Evolutionary conservation across 495 filamentous ascomycete genomes (phyloP).

Genomic region (Choiromyces venosus): DNA sequence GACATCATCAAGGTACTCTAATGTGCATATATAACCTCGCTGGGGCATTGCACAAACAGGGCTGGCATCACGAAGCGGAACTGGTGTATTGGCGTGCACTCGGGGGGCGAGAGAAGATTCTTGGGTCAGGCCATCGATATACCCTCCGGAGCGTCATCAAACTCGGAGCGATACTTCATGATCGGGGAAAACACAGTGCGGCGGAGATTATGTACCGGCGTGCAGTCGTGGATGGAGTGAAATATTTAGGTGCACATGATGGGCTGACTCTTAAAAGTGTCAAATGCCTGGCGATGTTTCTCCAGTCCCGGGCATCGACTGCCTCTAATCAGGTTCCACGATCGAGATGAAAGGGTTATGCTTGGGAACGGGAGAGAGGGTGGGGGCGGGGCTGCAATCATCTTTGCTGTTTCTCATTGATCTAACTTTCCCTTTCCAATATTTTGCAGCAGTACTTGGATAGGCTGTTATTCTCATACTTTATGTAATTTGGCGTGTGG

Average conservation of each 20-base stretch:
- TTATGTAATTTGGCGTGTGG: too few relatives aligned
- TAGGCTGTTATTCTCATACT: too few relatives aligned
- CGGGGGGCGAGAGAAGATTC: neutral
- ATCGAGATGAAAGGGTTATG: neutral
- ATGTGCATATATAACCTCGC: constrained; percentile 12
- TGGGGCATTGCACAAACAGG: constrained; percentile 14
- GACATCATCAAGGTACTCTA: constrained; percentile 19
- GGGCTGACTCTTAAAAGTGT: neutral
- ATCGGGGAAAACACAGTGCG: neutral
- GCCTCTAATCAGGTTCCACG: neutral
- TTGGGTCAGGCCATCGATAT: constrained; percentile 5
- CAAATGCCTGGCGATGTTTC: neutral
- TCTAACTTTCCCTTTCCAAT: too few relatives aligned
- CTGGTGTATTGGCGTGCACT: constrained; percentile 24
- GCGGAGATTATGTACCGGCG: neutral
- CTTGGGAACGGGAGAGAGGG: neutral
- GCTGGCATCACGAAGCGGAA: constrained; percentile 23
- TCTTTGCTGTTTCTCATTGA: too few relatives aligned
- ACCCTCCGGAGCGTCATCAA: neutral
- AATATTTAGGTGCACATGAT: constrained; percentile 9
- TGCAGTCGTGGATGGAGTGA: constrained; percentile 7
- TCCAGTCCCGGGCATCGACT: neutral
- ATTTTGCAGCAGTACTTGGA: too few relatives aligned
- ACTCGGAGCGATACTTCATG: neutral
- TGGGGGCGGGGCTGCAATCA: too few relatives aligned